A percentile compares a stretch with the other conserved stretches of the same genome.
phyloP scores from a whole-genome alignment of 2,329 filamentous ascomycete genomes.

The Ilyonectria mors-panacis region DNA sequence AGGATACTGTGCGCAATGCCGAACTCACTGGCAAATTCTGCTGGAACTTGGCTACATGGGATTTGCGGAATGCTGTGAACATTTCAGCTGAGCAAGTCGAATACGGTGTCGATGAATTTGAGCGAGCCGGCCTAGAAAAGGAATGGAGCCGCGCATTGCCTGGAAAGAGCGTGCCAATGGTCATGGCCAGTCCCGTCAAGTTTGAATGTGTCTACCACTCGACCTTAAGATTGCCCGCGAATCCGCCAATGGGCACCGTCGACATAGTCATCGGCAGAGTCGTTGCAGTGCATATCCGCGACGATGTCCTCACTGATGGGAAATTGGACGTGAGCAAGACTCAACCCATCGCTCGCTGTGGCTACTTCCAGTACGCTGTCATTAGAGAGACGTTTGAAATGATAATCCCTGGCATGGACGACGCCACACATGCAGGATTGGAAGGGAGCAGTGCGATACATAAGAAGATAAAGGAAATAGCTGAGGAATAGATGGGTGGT shows the following conservation, averaged over 20 bases:
- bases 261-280: constrained; percentile 30
- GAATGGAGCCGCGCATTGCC: constrained; percentile 14
- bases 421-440: constrained; percentile 24
- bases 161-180: constrained; percentile 21
- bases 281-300: constrained; percentile 24
- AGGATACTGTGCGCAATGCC: constrained; percentile 27
- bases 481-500: too few species aligned
- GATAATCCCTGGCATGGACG: constrained; percentile 31
- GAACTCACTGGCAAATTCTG: constrained; percentile 28
- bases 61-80: constrained; percentile 29
- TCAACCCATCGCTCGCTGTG: constrained; percentile 30
- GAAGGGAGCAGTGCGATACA: constrained; percentile 25
- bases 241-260: constrained; percentile 29
- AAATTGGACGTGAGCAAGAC: constrained; percentile 24
- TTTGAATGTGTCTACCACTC: constrained; percentile 30
- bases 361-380: constrained; percentile 29
- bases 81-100: constrained; percentile 26
- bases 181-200: constrained; percentile 30
- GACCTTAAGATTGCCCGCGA: constrained; percentile 26
- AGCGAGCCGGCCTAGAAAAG: constrained; percentile 21
- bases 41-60: constrained; percentile 32
- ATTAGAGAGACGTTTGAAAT: constrained; percentile 29
- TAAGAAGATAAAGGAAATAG: constrained; percentile 9
- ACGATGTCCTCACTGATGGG: constrained; percentile 28
- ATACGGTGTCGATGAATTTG: constrained; percentile 29